Base-by-base conservation (phyloP, 2,329 filamentous ascomycete species). In the Drechslerella dactyloides region DNA sequence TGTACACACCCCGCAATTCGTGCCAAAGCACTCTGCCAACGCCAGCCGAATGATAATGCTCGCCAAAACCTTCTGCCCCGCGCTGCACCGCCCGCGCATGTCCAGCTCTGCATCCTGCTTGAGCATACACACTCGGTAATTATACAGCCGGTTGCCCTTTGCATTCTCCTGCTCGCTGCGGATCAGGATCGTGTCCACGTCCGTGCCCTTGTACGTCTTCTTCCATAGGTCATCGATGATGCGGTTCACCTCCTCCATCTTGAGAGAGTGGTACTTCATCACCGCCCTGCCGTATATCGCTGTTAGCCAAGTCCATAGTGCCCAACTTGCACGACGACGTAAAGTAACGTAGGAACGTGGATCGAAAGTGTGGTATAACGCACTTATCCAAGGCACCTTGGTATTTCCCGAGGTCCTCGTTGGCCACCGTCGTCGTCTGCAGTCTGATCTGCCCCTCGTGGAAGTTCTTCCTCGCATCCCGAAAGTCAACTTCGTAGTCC, bases 31-130 rank as follows among this genome's bases (percentile, higher is more conserved):
- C 80, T 99, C 94, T 2, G 94, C 94, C 52, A 99, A 85, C 11
- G 96, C 94, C 27, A 99, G 86, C 1, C 94, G 93, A 79, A 99
- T 97, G 80, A 99, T 96, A 81, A 99, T 99, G 80, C 89, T 92
- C 2, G 94, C 94, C 27, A 99, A 86, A 27, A 99, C 93, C 81
- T 96, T 97, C 79, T 99, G 94, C 2, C 94, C 94, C 0, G 94
- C 94, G 75, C 90, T 96, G 83, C 94, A 99, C 62, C 94, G 90
- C 0, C 94, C 96, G 74, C 94, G 91, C 94, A 99, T 99, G 81
- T 99, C 94, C 92, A 99, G 96, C 80, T 99, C 94, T 0, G 90
- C 91, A 77, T 96, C 92, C 78, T 93, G 89, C 82, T 99, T 99
- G 76, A 96, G 87, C 94, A 99, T 99, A 80, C 91, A 93, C 4